These are phyloP conservation scores for Dactylella cylindrospora DNA, from an alignment of 2,329 filamentous ascomycete species.

Conservation along the genomic window DNA sequence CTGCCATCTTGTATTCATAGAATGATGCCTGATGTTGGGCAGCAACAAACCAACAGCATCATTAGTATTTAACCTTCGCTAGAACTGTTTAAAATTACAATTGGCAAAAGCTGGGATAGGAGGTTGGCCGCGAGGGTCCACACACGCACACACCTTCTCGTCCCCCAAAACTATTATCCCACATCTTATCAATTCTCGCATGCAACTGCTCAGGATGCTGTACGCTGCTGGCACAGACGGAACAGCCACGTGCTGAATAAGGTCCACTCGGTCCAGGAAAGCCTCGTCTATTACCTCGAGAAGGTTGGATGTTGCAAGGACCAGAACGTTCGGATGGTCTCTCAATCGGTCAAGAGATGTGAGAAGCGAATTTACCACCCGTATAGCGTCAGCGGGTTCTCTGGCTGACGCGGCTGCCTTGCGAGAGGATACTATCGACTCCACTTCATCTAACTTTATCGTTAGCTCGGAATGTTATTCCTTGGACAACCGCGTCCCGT, in stretches of 20 bases:
- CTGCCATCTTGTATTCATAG: constrained; percentile 36
- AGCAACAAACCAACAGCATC: constrained; percentile 32
- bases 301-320: constrained; percentile 48
- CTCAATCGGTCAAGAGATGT: constrained; percentile 48
- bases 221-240: constrained; percentile 46
- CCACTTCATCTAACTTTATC: constrained; percentile 48
- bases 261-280: constrained; percentile 48
- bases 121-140: not conserved
- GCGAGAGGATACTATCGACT: constrained; percentile 47
- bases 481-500: too few relatives aligned
- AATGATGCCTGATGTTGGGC: constrained; percentile 3
- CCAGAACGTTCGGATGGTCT: constrained; percentile 46
- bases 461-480: too few relatives aligned
- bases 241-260: constrained; percentile 46
- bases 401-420: constrained; percentile 46
- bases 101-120: constrained; percentile 25
- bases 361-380: constrained; percentile 48
- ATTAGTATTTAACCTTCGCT: constrained; percentile 41
- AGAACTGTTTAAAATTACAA: constrained; percentile 29
- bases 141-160: constrained; percentile 40
- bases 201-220: constrained; percentile 46
- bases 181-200: constrained; percentile 47
- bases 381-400: constrained; percentile 47
- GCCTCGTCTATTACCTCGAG: constrained; percentile 47
- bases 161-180: constrained; percentile 44